Conservation (phyloP, 31 red algal genomes). For the Asparagopsis taxiformis region DNA sequence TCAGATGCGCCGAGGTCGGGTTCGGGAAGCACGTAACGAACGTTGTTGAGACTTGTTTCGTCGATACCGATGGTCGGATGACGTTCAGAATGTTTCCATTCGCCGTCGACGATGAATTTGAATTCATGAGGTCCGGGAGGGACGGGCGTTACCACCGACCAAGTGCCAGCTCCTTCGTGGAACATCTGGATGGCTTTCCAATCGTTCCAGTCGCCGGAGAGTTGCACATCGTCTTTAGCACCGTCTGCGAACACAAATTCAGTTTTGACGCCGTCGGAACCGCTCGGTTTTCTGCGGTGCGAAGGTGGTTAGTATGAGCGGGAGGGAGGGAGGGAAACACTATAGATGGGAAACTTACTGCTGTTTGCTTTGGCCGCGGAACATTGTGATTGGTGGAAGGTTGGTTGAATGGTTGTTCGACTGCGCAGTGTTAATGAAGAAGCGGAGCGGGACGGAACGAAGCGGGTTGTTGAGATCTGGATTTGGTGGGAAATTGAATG, state of each 20-base stretch:
- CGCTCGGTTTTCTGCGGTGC: constrained; percentile 10
- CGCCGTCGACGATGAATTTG: constrained; percentile 89
- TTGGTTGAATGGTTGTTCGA: background rate
- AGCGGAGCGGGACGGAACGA: no score
- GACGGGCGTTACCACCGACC: constrained; percentile 93
- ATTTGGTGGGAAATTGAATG: no score
- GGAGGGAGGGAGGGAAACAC: background rate
- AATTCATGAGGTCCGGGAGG: constrained; percentile 91
- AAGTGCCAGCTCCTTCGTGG: constrained; percentile 79
- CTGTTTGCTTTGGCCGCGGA: constrained; percentile 19
- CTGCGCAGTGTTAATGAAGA: background rate
- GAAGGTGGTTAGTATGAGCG: constrained; percentile 2
- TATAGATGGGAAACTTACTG: constrained; percentile 13
- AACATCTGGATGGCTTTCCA: constrained; percentile 96
- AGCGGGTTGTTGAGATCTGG: no score
- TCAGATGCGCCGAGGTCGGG: constrained; percentile 71
- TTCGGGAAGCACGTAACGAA: constrained; percentile 82
- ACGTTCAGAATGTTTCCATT: constrained; percentile 83
- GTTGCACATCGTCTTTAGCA: constrained; percentile 89
- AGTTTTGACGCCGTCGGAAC: constrained; percentile 81
- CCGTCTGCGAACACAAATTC: constrained; percentile 95
- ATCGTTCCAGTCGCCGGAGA: constrained; percentile 95
- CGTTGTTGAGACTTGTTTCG: constrained; percentile 88
- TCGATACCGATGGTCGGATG: constrained; percentile 94
- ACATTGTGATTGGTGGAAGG: constrained; percentile 7